These are phyloP conservation scores for Taphrina populina DNA, from an alignment of 1,139 yeast genomes.

Conservation along the genomic window DNA sequence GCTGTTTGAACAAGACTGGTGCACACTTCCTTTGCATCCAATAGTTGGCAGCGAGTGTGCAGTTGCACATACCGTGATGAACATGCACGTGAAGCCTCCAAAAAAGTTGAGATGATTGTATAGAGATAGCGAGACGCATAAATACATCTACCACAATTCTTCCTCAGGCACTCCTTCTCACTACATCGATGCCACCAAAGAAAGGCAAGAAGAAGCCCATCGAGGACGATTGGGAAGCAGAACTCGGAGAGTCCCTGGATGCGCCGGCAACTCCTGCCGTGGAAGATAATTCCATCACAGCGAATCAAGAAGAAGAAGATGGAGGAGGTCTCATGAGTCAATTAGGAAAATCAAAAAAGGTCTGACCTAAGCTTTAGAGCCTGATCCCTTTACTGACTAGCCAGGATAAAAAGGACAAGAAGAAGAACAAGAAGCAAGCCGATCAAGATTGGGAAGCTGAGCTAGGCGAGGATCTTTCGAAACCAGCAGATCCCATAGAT, in stretches of 20 bases:
- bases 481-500: slow-evolving; percentile 7
- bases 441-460: slow-evolving; percentile 37
- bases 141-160: too few species aligned
- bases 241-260: slow-evolving; percentile 34
- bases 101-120: too few species aligned
- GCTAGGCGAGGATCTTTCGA: slow-evolving; percentile 35
- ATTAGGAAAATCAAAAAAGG: slow-evolving; percentile 24
- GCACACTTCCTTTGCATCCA: background rate
- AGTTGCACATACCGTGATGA: too few species aligned
- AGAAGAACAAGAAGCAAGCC: slow-evolving; percentile 31
- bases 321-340: slow-evolving; percentile 31
- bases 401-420: slow-evolving; percentile 34
- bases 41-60: too few species aligned
- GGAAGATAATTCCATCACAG: slow-evolving; percentile 8
- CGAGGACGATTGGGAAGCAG: slow-evolving; percentile 36
- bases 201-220: slow-evolving; percentile 36
- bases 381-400: background rate
- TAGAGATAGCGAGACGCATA: too few species aligned
- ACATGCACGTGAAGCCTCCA: background rate
- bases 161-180: too few species aligned
- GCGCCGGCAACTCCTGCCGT: slow-evolving; percentile 8
- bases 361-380: background rate
- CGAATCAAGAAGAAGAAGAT: slow-evolving; percentile 18
- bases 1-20: background rate
- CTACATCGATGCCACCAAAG: slow-evolving; percentile 35